Evolutionary conservation across 164 flowering plant genomes (phyloP), one percentile per base, ranked within the genome.

Genomic region (Stephania japonica): DNA sequence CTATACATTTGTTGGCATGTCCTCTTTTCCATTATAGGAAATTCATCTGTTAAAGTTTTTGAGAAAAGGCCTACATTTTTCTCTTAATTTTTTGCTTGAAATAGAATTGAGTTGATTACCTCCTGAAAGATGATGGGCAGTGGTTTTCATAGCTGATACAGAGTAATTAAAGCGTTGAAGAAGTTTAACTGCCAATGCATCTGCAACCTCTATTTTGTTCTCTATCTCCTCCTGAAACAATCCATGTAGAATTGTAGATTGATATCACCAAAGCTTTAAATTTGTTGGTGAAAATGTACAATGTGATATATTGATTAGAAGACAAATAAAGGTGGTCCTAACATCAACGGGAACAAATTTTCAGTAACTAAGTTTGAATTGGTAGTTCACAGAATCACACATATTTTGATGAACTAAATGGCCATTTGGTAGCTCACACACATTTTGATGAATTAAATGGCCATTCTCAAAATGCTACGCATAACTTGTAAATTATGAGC

Each of bases 181-280:
- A 80, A 96, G 95, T 83, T 92, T 96, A 59, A 82, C 81, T 41
- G 97, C 89, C 85, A 93, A 82, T 73, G 98, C 98, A 86, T 96
- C 97, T 6, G 84, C 91, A 68, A 92, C 90, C 84, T 96, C 98
- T 77, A 93, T 90, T 80, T 89, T 91, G 89, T 89, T 92, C 80
- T 96, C 99, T 16, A 96, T 79, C 77, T 88, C 97, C 79, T 92
- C 99, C 99, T 93, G 87, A 80, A 89, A 72, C 25, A 75, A 21
- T 38, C 14, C 42, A 25, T 16, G 19, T 7, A 70, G 8, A 18
- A 6, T n/a, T n/a, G n/a, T 14, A 21, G 23, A 53, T 56, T n/a
- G 19, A 56, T 16, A 56, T 56, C 16, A 13, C 59, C 16, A 50
- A 16, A 50, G 5, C 11, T 50, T n/a, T n/a, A n/a, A n/a, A n/a